Evolutionary conservation across 176 grass and related monocot genomes (phyloP), one percentile per base, ranked within the genome.

Genomic region (Canna indica): DNA sequence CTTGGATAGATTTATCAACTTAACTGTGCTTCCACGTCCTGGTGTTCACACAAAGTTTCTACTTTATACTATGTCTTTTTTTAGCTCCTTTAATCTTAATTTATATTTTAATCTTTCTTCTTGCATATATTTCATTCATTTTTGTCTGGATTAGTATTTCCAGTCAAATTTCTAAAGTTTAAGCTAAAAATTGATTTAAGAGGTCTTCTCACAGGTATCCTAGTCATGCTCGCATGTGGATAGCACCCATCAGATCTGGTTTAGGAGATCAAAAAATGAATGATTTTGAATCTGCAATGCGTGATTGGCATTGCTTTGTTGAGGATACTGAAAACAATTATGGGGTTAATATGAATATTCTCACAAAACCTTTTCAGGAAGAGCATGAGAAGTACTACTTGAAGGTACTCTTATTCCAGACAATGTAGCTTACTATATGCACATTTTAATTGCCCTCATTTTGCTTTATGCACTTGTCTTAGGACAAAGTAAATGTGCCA

Each of bases 361-460:
- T 99, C 68, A 93, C 90, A 67, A 93, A 99, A 78, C 84, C 84
- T 13, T 99, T 85, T 41, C 75, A 70, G 26, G 67, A 70, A 84
- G 90, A 99, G 72, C 80, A 99, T 65, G 90, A 99, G 61, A 99
- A 99, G 78, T 99, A 90, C 75, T 93, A 90, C 80, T 75, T 93
- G 20, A 99, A 90, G 89, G 95, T 93, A 85, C 28, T 54, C 7
- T 35, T 22, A 24, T 0, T 5, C 32, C 1, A 30, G 4, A 41
- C n/a, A n/a, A n/a, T 36, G 6, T 10, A 18, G 35, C 18, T 39
- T 66, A 16, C 33, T 66, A n/a, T 66, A 26, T 38, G 63, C 22
- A 38, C 22, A 54, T 22, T 16, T n/a, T 54, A 54, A 54, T 54
- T 54, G 5, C 15, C 22, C 50, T 54, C 20, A 54, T 16, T 54